Evolutionary conservation across 2,329 filamentous ascomycete species (phyloP).

Genomic region (Aspergillus viridinutans): DNA sequence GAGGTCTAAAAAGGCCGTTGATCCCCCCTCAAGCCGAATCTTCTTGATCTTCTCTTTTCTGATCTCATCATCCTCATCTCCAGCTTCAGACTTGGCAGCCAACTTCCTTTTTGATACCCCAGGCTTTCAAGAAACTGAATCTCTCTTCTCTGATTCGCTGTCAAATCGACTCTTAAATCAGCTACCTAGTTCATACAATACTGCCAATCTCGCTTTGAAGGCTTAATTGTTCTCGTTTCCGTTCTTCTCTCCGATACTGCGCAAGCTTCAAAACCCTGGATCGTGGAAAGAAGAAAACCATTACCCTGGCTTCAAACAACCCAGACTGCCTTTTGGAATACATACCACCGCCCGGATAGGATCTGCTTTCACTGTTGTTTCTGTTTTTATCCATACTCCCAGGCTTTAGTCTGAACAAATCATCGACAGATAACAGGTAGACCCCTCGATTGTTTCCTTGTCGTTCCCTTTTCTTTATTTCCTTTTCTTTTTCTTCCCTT

Average conservation of each 20-base stretch:
- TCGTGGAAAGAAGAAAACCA: conserved; percentile 12
- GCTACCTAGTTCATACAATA: not conserved
- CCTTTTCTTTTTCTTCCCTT: conserved; percentile 15
- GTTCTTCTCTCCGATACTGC: conserved; percentile 5
- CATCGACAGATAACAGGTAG: conserved; percentile 39
- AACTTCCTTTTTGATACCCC: not conserved
- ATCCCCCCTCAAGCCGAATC: conserved; percentile 9
- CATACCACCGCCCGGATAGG: conserved; percentile 29
- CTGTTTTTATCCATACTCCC: conserved; percentile 26
- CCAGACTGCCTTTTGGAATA: conserved; percentile 24
- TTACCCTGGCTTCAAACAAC: conserved; percentile 20
- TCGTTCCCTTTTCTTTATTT: conserved; percentile 19
- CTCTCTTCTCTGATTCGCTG: not conserved
- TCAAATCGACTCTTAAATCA: not conserved
- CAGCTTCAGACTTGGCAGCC: not conserved
- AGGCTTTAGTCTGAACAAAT: conserved; percentile 21
- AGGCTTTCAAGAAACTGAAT: not conserved
- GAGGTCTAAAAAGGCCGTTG: conserved; percentile 18
- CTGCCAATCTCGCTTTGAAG: not conserved
- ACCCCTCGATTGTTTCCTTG: conserved; percentile 34
- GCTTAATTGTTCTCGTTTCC: conserved; percentile 5
- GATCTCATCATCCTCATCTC: not conserved
- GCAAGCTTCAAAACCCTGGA: conserved; percentile 16
- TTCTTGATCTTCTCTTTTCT: not conserved
- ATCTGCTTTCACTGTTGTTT: conserved; percentile 28